Evolutionary conservation across 2,329 filamentous ascomycete genomes (phyloP), one percentile per base, ranked within the genome.

Genomic region (Ilyonectria mors-panacis): DNA sequence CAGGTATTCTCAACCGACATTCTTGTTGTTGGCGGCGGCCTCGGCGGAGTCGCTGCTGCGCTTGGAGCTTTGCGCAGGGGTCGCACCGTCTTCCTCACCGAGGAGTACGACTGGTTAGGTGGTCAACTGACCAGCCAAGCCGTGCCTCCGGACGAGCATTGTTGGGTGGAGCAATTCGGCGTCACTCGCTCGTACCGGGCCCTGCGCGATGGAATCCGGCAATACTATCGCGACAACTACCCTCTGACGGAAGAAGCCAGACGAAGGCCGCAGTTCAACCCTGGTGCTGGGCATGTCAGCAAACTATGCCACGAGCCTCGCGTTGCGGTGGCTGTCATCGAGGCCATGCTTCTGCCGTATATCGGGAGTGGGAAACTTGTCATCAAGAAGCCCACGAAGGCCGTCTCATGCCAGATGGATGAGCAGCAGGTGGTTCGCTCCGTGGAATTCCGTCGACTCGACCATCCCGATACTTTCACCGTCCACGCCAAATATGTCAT

Each of bases 51-150:
- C 8, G 72, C 72, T n/a, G 75, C 75, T 44, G 75, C 75, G 4
- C 71, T 77, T 1, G 75, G 73, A 12, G 75, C 72, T 12, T 68
- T 77, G 1, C 72, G 74, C 42, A 64, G 70, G 61, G 72, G 71
- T 3, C 70, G 70, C 6, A 59, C 61, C 2, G 75, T 77, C 23
- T 54, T 76, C 6, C 56, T 77, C n/a, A 76, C 75, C 0, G 75
- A 76, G 23, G 75, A 77, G 54, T 76, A 73, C n/a, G 73, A 74
- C 4, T 77, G 75, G 75, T n/a, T 77, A 13, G 75, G 75, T 1
- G 75, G 75, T 0, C 75, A 77, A 48, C 59, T 77, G 21, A 77
- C 75, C 2, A 76, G 75, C 59, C 75, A 77, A 55, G 75, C 71
- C 5, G 75, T 77, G 0, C 75, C 75, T 4, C 75, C 75, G 3